Evolutionary conservation across 2,329 filamentous ascomycete species (phyloP).

Genomic region (Arachnomyces sp.): DNA sequence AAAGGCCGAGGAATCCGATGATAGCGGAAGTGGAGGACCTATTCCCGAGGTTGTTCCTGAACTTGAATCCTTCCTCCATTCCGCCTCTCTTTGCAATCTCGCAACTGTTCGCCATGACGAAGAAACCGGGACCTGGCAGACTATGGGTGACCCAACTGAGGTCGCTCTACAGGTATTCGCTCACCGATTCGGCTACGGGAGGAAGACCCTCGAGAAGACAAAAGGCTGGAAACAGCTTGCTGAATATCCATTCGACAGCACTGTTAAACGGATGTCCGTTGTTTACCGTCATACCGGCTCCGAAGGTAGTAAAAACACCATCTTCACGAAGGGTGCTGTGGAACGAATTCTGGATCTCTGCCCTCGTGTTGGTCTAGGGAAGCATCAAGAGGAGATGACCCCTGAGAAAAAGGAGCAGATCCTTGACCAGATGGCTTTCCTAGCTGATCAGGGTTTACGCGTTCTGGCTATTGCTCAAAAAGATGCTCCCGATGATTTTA

Average conservation of each 20-base stretch:
- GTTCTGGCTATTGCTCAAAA: constrained; percentile 50
- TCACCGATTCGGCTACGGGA: constrained; percentile 48
- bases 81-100: constrained; percentile 49
- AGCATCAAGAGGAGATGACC: constrained; percentile 33
- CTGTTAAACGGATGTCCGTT: constrained; percentile 59
- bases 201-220: constrained; percentile 32
- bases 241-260: constrained; percentile 58
- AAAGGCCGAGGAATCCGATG: constrained; percentile 13
- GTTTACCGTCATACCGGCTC: constrained; percentile 37
- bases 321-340: constrained; percentile 37
- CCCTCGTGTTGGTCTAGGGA: constrained; percentile 36
- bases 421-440: constrained; percentile 47
- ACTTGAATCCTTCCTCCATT: constrained; percentile 44
- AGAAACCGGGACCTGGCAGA: constrained; percentile 42
- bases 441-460: constrained; percentile 52
- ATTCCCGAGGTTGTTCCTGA: constrained; percentile 35
- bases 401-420: constrained; percentile 37
- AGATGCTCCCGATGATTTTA: constrained; percentile 16
- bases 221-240: constrained; percentile 45
- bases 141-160: constrained; percentile 57
- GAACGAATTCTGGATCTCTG: constrained; percentile 40
- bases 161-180: constrained; percentile 60
- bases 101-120: constrained; percentile 41
- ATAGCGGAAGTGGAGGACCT: constrained; percentile 6
- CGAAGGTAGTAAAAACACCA: constrained; percentile 25